Evolutionary conservation across 257 asterid species (phyloP).

Genomic region (Thymus mandschuricus): DNA sequence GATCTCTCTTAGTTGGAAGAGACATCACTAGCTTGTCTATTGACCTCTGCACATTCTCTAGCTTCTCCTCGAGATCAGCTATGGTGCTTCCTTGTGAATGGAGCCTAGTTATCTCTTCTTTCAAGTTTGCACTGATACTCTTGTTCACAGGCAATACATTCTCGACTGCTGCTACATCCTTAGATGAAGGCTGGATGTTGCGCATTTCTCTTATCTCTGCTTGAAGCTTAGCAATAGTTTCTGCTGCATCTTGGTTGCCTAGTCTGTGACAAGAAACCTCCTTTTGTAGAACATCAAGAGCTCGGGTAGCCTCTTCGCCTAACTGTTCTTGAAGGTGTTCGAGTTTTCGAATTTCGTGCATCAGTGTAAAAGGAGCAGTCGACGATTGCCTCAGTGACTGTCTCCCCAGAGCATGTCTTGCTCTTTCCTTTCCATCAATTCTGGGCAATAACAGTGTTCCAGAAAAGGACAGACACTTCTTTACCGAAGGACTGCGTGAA

Average conservation of each 20-base stretch:
- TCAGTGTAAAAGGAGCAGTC: conserved; percentile 84
- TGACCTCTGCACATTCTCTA: conserved; percentile 91
- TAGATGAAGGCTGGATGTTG: conserved; percentile 48
- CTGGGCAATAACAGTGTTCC: conserved; percentile 63
- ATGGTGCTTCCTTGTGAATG: conserved; percentile 95
- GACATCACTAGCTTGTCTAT: conserved; percentile 86
- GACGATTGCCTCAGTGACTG: conserved; percentile 88
- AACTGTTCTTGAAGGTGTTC: conserved; percentile 99
- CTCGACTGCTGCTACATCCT: conserved; percentile 64
- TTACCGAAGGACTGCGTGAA: conserved; percentile 55
- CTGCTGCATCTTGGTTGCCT: conserved; percentile 98
- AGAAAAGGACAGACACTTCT: conserved; percentile 91
- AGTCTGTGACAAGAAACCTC: conserved; percentile 91
- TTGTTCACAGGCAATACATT: conserved; percentile 62
- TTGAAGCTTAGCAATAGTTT: conserved; percentile 91
- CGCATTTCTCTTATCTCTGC: conserved; percentile 89
- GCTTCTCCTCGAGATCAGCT: conserved; percentile 89
- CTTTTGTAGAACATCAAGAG: conserved; percentile 91
- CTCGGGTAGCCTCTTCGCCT: conserved; percentile 91
- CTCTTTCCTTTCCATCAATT: conserved; percentile 60
- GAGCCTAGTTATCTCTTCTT: conserved; percentile 92
- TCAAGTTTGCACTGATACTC: conserved; percentile 90
- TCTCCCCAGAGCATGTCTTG: conserved; percentile 63
- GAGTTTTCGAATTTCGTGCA: conserved; percentile 92
- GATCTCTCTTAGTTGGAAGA: conserved; percentile 68